Evolutionary conservation across 2,329 filamentous ascomycete species (phyloP), one percentile per base, ranked within the genome.

Genomic region (Talaromyces sp.): DNA sequence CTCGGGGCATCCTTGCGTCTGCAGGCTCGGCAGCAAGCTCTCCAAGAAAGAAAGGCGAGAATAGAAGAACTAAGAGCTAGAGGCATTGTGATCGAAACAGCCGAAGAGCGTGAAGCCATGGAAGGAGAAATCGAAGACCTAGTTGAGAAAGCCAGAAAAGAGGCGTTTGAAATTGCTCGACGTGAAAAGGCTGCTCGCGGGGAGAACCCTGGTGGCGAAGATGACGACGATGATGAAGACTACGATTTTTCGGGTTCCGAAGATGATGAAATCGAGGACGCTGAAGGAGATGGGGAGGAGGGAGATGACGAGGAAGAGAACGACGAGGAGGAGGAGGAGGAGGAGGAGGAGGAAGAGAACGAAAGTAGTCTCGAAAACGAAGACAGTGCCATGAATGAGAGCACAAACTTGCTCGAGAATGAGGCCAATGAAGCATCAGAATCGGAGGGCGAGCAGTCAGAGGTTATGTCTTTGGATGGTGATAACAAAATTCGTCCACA

Each of bases 81-180:
- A 74, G 95, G 95, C 8, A 83, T 97, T 27, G 79, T 89, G 26
- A 81, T 98, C 19, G 89, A 93, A 72, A 96, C 90, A 0, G 86
- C 88, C 2, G 93, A 97, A 74, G 93, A 99, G 73, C 86, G 90
- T 21, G 89, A 93, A 70, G 85, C 86, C 35, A 89, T 96, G 71
- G 86, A 91, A 73, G 86, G 89, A 60, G 86, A 93, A 62, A 86
- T 96, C 13, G 95, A 98, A 67, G 89, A 97, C 69, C 84, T 98
- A 62, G 85, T 98, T 27, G 89, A 93, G 54, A 92, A 88, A 68
- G 93, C 93, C 21, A 84, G 92, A 60, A 82, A 86, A 63, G 91
- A 98, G 71, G 93, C 88, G 1, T 84, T 89, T 51, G 87, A 89
- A 66, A 87, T 98, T 55, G 89, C 88, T 75, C 86, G 89, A 67